Conservation (phyloP, 306 rosid species). For the Quercus berberidifolia region DNA sequence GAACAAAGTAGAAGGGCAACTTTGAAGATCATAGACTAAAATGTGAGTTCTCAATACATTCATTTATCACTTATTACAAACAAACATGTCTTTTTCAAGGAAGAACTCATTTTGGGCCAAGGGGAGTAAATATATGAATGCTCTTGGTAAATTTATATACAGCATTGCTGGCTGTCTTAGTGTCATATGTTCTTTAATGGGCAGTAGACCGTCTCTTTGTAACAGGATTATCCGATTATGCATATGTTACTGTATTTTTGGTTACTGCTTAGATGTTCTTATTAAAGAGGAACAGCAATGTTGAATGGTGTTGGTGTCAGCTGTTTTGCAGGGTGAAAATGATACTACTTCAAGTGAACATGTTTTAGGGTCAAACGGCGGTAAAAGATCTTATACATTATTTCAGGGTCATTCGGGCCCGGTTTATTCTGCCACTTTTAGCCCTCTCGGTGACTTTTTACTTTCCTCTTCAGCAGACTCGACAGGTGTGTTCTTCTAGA, state of each 20-base stretch:
- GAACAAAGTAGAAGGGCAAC: neutral
- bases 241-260: neutral
- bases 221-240: neutral
- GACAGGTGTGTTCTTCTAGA: conserved; percentile 51
- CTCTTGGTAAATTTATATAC: neutral
- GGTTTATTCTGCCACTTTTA: conserved; percentile 79
- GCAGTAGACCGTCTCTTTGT: neutral
- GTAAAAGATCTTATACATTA: conserved; percentile 67
- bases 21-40: too few relatives aligned
- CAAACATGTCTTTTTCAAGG: neutral
- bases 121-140: neutral
- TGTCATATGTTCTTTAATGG: neutral
- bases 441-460: conserved; percentile 85
- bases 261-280: conserved; percentile 1
- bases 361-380: conserved; percentile 46
- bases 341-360: conserved; percentile 59
- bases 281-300: conserved; percentile 1
- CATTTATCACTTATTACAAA: neutral
- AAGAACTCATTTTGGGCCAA: neutral
- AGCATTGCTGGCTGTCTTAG: neutral
- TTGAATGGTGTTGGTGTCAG: conserved; percentile 43
- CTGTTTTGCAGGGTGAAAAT: conserved; percentile 73
- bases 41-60: neutral
- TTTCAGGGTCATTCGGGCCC: conserved; percentile 99
- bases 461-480: conserved; percentile 94